Conservation (phyloP, 306 rosid genomes). For the Quercus engelmannii region DNA sequence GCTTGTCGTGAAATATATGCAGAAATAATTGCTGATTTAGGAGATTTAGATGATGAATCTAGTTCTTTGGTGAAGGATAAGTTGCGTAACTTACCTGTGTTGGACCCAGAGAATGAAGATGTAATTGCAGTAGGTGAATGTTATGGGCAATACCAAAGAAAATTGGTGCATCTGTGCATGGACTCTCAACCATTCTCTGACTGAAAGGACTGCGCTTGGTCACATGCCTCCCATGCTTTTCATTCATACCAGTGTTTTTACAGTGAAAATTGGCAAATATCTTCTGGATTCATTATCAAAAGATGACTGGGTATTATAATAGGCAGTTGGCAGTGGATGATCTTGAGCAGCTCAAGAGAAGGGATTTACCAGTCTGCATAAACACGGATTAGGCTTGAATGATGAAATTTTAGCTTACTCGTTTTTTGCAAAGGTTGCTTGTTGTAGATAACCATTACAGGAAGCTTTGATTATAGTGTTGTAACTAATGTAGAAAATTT, state of each 20-base stretch:
- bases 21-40: conserved; percentile 50
- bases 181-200: conserved; percentile 74
- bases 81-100: conserved; percentile 52
- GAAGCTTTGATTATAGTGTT: conserved; percentile 9
- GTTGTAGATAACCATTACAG: not conserved
- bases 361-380: conserved; percentile 1
- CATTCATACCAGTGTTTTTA: conserved; percentile 4
- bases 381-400: too few species aligned
- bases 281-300: conserved; percentile 2
- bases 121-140: conserved; percentile 76
- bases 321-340: conserved; percentile 11
- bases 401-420: not conserved
- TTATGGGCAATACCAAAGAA: conserved; percentile 81
- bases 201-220: conserved; percentile 23
- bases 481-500: conserved; percentile 30
- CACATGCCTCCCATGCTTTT: not conserved
- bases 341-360: conserved; percentile 11
- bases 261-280: not conserved
- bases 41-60: conserved; percentile 46
- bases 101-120: conserved; percentile 79
- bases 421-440: not conserved
- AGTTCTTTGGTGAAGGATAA: conserved; percentile 41
- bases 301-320: not conserved
- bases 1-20: conserved; percentile 88
- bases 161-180: conserved; percentile 94